Base-by-base conservation (phyloP, 257 asterid species). In the Nicotiana benthamiana region DNA sequence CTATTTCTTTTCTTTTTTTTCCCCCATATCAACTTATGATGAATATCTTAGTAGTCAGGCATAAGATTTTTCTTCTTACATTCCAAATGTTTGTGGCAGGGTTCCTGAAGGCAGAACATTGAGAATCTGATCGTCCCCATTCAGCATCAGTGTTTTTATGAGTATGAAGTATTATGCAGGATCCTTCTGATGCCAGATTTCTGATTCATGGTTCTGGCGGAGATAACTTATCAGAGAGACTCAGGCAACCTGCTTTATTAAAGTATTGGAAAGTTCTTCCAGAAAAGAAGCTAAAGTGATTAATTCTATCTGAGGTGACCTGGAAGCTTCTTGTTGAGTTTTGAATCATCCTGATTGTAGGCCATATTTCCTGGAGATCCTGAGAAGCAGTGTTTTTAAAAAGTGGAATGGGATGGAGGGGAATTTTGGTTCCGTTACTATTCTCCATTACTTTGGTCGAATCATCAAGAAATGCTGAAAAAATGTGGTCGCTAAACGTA, bases 331-430 rank as follows among this genome's bases (percentile, higher is more conserved):
- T 48, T 9, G 26, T 48, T 48, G 79, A 74, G 43, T 24, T 48
- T 24, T 48, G 61, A 9, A 48, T 74, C 22, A 72, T 72, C 77
- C 77, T 72, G 40, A 46, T 46, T 46, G 60, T 72, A 30, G 32
- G 24, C 61, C 77, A 43, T 70, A 43, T 70, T 70, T 46, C 70
- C 36, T 43, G 15, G 36, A 70, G 77, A 70, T 70, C 57, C 26
- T 24, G 61, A 13, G 43, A 74, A 74, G 61, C 61, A 48, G 79
- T 30, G 51, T 72, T 24, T 24, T 48, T 48, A 27, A 8, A 74
- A 51, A 15, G 16, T 84, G 84, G 84, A 86, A 93, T 95, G 99
- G 83, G 90, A 86, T 92, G 97, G 96, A 88, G 83, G 82, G 89
- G 83, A 65, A 82, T 87, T 63, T 80, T 91, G 53, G 57, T 89